Conservation (phyloP, 306 rosid genomes). For the Albizia julibrissin region DNA sequence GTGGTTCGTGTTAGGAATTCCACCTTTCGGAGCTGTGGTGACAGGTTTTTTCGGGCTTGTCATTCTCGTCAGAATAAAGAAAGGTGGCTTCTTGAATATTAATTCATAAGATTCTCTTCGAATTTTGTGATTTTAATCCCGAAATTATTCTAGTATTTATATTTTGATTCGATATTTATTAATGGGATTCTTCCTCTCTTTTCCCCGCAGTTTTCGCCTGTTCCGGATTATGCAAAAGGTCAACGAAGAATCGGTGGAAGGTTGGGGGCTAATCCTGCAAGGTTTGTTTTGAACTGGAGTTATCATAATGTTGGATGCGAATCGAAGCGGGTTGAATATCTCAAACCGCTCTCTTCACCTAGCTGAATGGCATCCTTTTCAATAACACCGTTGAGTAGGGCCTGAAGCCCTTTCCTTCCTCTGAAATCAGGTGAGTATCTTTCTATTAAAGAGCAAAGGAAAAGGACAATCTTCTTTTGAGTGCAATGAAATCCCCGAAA, state of each 20-base stretch:
- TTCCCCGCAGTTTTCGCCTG: neutral
- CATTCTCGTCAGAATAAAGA: neutral
- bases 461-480: constrained; percentile 19
- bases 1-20: constrained; percentile 25
- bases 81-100: constrained; percentile 24
- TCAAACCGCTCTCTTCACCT: constrained; percentile 58
- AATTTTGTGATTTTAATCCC: neutral
- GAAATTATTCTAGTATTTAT: constrained; percentile 10
- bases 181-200: constrained; percentile 8
- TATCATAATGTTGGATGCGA: constrained; percentile 70
- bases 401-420: constrained; percentile 50
- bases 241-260: constrained; percentile 57
- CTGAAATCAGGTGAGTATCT: constrained; percentile 48
- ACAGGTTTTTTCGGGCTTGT: constrained; percentile 18
- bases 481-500: neutral
- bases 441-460: neutral
- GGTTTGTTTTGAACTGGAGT: constrained; percentile 57
- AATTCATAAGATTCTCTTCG: neutral
- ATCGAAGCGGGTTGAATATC: constrained; percentile 42
- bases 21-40: constrained; percentile 35
- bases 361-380: constrained; percentile 97
- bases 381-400: constrained; percentile 63
- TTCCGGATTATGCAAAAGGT: constrained; percentile 50
- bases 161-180: constrained; percentile 28
- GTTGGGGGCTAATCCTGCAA: constrained; percentile 45